phyloP scores from a whole-genome alignment of 805 yeast genomes.

The Candida oleophila region DNA sequence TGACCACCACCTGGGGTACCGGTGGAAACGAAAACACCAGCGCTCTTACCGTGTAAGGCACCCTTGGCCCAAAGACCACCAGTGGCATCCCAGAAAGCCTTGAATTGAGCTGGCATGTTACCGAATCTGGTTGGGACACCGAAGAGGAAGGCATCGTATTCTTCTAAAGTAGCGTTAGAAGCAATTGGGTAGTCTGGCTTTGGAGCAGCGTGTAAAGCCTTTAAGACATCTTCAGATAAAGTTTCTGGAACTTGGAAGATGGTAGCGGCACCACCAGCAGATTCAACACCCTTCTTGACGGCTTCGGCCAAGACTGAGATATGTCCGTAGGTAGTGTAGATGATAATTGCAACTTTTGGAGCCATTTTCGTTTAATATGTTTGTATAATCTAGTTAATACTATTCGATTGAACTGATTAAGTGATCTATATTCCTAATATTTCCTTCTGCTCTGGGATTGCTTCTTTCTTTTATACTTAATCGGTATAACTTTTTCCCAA shows the following conservation, averaged over 20 bases:
- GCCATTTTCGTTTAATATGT: constrained; percentile 21
- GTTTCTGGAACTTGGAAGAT: constrained; percentile 79
- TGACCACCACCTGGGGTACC: constrained; percentile 84
- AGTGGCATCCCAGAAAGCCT: constrained; percentile 73
- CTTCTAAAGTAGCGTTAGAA: constrained; percentile 52
- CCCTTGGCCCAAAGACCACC: constrained; percentile 81
- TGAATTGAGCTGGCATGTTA: constrained; percentile 74
- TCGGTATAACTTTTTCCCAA: too few relatives aligned
- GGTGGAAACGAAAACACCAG: constrained; percentile 69
- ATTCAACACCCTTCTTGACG: constrained; percentile 63
- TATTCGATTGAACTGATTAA: not conserved
- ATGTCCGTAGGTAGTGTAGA: constrained; percentile 80
- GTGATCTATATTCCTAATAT: too few relatives aligned
- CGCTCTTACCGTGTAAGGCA: constrained; percentile 69
- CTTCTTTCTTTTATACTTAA: too few relatives aligned
- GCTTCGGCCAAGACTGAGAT: constrained; percentile 65
- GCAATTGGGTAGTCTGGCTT: constrained; percentile 55
- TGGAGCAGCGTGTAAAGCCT: constrained; percentile 59
- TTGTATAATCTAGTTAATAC: not conserved
- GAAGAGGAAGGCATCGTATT: constrained; percentile 78
- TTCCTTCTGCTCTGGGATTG: too few relatives aligned
- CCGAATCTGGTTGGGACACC: constrained; percentile 90
- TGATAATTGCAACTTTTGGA: constrained; percentile 41
- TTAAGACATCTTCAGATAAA: constrained; percentile 56
- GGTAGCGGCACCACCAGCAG: constrained; percentile 68